Conservation (phyloP, 2,329 filamentous ascomycete species). For the Albophoma yamanashiensis region DNA sequence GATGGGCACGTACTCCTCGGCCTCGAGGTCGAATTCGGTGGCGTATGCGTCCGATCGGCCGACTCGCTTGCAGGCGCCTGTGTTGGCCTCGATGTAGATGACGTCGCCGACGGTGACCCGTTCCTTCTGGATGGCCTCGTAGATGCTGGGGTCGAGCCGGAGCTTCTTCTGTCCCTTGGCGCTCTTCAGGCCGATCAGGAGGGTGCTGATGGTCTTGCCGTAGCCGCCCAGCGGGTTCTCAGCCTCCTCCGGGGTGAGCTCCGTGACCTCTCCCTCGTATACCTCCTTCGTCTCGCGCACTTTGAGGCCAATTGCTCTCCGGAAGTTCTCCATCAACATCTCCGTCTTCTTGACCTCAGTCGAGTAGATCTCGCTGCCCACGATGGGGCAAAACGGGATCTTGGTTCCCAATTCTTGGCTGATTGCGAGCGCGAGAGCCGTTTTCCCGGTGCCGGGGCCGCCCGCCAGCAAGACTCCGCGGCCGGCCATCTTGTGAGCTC, state of each 20-base stretch:
- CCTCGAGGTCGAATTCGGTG: slow-evolving; percentile 96
- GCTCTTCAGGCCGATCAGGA: slow-evolving; percentile 90
- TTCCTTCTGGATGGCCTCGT: slow-evolving; percentile 98
- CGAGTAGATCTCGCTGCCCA: slow-evolving; percentile 95
- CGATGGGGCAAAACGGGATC: slow-evolving; percentile 96
- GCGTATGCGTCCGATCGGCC: slow-evolving; percentile 94
- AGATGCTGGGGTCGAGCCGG: slow-evolving; percentile 92
- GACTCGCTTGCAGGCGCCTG: slow-evolving; percentile 93
- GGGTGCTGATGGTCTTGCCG: slow-evolving; percentile 92
- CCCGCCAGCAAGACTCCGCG: slow-evolving; percentile 87
- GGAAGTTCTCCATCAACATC: slow-evolving; percentile 98
- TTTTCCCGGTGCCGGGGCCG: slow-evolving; percentile 94
- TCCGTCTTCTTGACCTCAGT: slow-evolving; percentile 99
- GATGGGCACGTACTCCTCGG: slow-evolving; percentile 97
- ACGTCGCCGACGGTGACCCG: slow-evolving; percentile 92
- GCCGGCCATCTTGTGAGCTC: slow-evolving; percentile 94
- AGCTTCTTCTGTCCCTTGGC: slow-evolving; percentile 97
- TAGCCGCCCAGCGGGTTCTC: slow-evolving; percentile 97
- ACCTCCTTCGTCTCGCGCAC: slow-evolving; percentile 99
- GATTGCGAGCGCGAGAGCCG: slow-evolving; percentile 86
- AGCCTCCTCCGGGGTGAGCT: slow-evolving; percentile 93
- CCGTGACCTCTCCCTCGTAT: slow-evolving; percentile 96
- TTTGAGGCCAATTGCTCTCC: slow-evolving; percentile 88
- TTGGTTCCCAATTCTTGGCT: slow-evolving; percentile 96
- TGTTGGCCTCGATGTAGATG: slow-evolving; percentile 99